Evolutionary conservation across 495 filamentous ascomycete genomes (phyloP), one percentile per base, ranked within the genome.

Genomic region (Lichenothelia convexa): DNA sequence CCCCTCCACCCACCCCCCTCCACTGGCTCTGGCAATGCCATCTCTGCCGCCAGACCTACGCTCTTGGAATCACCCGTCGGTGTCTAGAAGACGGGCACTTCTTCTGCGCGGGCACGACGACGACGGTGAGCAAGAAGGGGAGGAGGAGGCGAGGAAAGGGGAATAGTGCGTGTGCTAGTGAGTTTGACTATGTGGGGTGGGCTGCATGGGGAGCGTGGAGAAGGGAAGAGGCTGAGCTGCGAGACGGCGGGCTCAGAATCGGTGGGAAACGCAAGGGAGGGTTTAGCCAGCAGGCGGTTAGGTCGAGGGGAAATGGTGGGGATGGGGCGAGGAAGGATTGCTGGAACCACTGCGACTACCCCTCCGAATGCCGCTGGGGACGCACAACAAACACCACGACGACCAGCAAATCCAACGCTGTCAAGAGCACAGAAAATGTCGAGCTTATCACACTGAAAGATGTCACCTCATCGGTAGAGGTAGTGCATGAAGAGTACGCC

Each of bases 111-210:
- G 62, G 62, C 43, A 48, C 42, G 1, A 62, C 49, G 9, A 50
- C 47, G 0, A 40, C 51, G 9, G 52, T 56, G 39, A 39, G 22
- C 11, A 47, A 43, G 39, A 41, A 43, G 3, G 42, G 39, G 18
- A 34, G 26, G 27, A 18, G 32, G 17, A 13, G 18, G 9, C 42
- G 40, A 39, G 38, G 44, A 31, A 44, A 46, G 34, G 36, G 47
- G 18, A 56, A 58, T 40, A 53, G 52, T 32, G 50, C 60, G 2
- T 66, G 62, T 36, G 46, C 46, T 2, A 56, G 48, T 33, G 62
- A 64, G 33, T 65, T 66, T 37, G 62, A 66, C 40, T 65, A 66
- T 38, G 36, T 38, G 6, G 59, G 62, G 5, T 66, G 62, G 62
- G 56, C 58, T 36, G 35, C 33, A 12, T 60, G 55, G 45, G 53